Percentiles rank a stretch among this genome's conserved stretches.
These are phyloP conservation scores for Trichoderma sp. DNA, from an alignment of 2,329 filamentous ascomycete species.

Conservation along the genomic window DNA sequence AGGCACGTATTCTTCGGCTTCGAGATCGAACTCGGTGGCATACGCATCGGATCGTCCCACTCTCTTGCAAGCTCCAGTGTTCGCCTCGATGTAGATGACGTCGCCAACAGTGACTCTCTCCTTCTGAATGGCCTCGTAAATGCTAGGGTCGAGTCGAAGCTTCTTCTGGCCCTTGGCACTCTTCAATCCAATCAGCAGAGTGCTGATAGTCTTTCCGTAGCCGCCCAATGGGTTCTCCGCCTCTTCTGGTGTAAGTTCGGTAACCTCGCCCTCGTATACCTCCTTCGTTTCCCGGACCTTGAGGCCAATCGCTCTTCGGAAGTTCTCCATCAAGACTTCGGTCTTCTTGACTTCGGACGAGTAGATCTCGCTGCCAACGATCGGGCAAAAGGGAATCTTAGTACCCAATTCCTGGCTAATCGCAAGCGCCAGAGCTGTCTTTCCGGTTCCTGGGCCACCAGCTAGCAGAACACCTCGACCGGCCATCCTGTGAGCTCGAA, in stretches of 20 bases:
- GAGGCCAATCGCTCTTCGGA: conserved; percentile 91
- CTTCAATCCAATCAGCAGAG: conserved; percentile 90
- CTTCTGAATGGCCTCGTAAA: conserved; percentile 99
- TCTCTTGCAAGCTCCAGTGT: conserved; percentile 96
- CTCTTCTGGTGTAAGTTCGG: conserved; percentile 95
- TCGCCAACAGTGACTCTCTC: conserved; percentile 95
- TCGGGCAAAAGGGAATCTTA: conserved; percentile 97
- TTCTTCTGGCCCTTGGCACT: conserved; percentile 98
- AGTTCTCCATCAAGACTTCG: conserved; percentile 99
- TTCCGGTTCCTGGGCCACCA: conserved; percentile 93
- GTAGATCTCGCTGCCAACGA: conserved; percentile 97
- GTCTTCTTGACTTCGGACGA: conserved; percentile 99
- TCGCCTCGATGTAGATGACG: conserved; percentile 98
- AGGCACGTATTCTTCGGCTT: conserved; percentile 98
- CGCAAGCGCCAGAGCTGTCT: conserved; percentile 92
- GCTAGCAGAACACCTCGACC: conserved; percentile 91
- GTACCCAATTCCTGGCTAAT: conserved; percentile 97
- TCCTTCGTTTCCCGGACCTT: conserved; percentile 99
- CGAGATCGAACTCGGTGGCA: conserved; percentile 96
- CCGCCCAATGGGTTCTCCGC: conserved; percentile 95
- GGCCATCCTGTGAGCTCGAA: conserved; percentile 96
- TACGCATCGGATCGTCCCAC: conserved; percentile 96
- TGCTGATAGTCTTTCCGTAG: conserved; percentile 97
- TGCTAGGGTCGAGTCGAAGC: conserved; percentile 91
- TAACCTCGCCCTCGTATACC: conserved; percentile 98